phyloP scores from a whole-genome alignment of 192 early-diverging fungal genomes.

The Rhizophagus prolifer region DNA sequence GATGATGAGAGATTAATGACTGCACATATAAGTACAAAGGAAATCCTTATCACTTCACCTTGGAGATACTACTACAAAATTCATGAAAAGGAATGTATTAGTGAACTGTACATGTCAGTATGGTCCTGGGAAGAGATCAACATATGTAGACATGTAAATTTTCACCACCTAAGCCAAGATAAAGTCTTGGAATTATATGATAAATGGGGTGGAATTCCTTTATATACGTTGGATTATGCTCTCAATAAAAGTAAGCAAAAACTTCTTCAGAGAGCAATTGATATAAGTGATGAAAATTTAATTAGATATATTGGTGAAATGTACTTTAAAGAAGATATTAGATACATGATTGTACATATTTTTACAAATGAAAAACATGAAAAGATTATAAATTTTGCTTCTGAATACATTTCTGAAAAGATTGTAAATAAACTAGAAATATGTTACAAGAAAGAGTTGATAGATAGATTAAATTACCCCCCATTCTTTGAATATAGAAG shows the following conservation, averaged over 20 bases:
- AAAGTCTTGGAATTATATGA: background rate
- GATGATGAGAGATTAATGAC: no score
- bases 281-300: background rate
- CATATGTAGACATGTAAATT: background rate
- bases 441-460: background rate
- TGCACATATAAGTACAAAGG: no score
- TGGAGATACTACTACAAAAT: background rate
- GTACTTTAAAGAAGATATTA: background rate
- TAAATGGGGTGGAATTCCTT: background rate
- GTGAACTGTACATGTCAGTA: background rate
- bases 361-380: background rate
- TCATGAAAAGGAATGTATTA: background rate
- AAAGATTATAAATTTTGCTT: no score
- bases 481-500: rapidly evolving
- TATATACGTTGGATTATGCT: background rate
- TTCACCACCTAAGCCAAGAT: background rate
- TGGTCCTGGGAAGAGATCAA: background rate
- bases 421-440: background rate
- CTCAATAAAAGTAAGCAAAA: background rate
- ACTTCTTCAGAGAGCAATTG: constrained; percentile 4
- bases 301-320: background rate
- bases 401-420: background rate
- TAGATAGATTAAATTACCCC: no score
- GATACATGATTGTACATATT: constrained; percentile 4
- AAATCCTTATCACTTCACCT: no score